Evolutionary conservation across 495 filamentous ascomycete species (phyloP).

Genomic region (Penicillium goetzii): DNA sequence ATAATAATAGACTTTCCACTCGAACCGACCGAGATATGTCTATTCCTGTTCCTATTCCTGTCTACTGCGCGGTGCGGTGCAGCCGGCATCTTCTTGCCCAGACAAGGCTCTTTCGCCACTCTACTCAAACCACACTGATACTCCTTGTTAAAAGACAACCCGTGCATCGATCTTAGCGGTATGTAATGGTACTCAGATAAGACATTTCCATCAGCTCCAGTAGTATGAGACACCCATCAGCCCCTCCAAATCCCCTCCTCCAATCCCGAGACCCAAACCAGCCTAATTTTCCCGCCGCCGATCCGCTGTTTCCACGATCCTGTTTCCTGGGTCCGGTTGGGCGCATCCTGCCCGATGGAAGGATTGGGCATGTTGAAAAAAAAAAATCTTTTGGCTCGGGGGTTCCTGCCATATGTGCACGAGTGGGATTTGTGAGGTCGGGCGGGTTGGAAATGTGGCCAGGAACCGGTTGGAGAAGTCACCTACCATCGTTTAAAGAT

Average conservation of each 20-base stretch:
- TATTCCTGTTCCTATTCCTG: not conserved
- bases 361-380: not conserved
- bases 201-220: not conserved
- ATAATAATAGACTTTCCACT: not conserved
- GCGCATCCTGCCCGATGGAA: slow-evolving; percentile 20
- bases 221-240: slow-evolving; percentile 1
- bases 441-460: slow-evolving; percentile 16
- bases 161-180: not conserved
- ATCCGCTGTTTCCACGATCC: slow-evolving; percentile 17
- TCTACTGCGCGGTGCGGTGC: not conserved
- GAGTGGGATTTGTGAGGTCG: not conserved
- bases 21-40: slow-evolving; percentile 1
- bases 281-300: slow-evolving; percentile 8
- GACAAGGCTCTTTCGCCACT: not conserved
- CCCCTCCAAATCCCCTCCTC: not conserved
- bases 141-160: not conserved
- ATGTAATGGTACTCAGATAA: not conserved
- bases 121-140: not conserved
- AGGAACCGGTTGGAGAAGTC: slow-evolving; percentile 9
- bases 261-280: slow-evolving; percentile 7
- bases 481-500: not conserved
- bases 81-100: not conserved
- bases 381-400: not conserved
- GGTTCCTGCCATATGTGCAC: slow-evolving; percentile 1
- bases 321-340: slow-evolving; percentile 22